Evolutionary conservation across 257 asterid species (phyloP).

Genomic region (Nicotiana obtusifolia): DNA sequence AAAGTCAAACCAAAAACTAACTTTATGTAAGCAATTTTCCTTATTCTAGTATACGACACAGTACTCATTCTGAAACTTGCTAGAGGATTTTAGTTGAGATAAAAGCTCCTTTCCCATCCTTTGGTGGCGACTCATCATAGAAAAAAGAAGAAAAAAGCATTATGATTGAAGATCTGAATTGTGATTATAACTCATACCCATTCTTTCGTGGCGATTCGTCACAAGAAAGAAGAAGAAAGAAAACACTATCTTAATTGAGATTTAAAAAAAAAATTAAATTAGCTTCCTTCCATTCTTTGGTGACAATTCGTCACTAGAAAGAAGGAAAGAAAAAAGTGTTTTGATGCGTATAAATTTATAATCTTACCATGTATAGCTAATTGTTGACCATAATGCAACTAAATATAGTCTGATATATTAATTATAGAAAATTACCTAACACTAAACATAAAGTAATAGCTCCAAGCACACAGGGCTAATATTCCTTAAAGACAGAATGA

Average conservation of each 20-base stretch:
- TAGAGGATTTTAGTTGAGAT: background rate
- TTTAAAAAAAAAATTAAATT: background rate
- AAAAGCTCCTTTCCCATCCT: background rate
- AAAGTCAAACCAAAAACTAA: too few species aligned
- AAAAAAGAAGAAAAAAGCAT: background rate
- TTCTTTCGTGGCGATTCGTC: background rate
- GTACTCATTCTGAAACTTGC: background rate
- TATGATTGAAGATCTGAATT: background rate
- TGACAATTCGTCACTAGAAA: background rate
- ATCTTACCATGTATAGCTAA: background rate
- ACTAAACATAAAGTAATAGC: background rate
- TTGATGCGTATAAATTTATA: background rate
- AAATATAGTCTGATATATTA: background rate
- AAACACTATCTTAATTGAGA: background rate
- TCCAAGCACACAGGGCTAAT: background rate
- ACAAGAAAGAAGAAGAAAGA: background rate
- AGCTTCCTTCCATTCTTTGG: background rate
- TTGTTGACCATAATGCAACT: background rate
- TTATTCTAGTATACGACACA: too few species aligned
- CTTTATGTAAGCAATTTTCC: too few species aligned
- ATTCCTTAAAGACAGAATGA: background rate
- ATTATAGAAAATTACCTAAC: background rate
- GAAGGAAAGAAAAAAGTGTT: background rate
- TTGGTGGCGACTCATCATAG: background rate
- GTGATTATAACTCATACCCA: background rate